Evolutionary conservation across 2,329 filamentous ascomycete species (phyloP), one percentile per base, ranked within the genome.

Genomic region (Ceratocystis lukuohia): DNA sequence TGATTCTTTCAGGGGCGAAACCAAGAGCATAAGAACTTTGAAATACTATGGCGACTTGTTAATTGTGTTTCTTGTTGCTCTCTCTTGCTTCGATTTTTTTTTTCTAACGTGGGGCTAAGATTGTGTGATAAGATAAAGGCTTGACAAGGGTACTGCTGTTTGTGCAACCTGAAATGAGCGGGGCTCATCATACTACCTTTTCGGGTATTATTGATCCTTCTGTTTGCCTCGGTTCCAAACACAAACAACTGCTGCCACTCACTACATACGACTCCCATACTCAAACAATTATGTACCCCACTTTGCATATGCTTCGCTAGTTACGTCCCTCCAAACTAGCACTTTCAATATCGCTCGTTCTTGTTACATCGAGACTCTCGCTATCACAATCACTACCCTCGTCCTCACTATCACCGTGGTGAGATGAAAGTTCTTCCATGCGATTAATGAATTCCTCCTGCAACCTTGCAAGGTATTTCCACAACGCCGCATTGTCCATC

Each of bases 401-500:
- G 1, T 89, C 84, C 33, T 91, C 82, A 1, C 80, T 80, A 25
- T 83, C 80, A 37, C 89, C 96, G 92, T 6, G 83, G 78, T 3
- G 79, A 70, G 37, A 22, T 22, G 30, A 61, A n/a, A 63, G 59
- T 33, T 65, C 61, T 53, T 66, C 64, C 67, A 68, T 68, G 45
- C 64, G 59, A 30, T 53, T 62, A 6, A 88, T 80, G 71, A 96
- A 96, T 65, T 95, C 89, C 62, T 81, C 81, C 72, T 93, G 89
- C 12, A 94, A 74, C 68, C 81, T 81, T 65, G 76, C 78, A 57
- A 94, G 74, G 80, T 89, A 91, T 57, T 76, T 77, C 22, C 78
- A 76, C 37, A 96, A 75, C 0, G 83, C 79, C 1, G 81, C 80
- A 0, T 86, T 84, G 41, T 87, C 79, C 79, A 92, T 86, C 0